These are phyloP conservation scores for Lachancea waltii DNA, from an alignment of 805 yeast genomes.

Conservation along the genomic window DNA sequence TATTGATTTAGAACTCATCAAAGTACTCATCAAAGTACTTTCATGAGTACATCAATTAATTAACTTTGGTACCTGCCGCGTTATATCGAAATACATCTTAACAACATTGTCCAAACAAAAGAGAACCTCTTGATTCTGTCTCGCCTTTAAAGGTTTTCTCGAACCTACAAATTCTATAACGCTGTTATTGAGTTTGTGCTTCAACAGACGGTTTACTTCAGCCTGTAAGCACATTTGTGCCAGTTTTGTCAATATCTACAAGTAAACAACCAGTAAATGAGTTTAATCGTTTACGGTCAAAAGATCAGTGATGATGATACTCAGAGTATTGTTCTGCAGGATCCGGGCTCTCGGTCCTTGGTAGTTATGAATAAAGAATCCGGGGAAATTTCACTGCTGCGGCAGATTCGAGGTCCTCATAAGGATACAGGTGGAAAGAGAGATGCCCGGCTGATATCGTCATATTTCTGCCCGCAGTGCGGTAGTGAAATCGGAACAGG, in stretches of 20 bases:
- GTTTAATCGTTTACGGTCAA: slow-evolving; percentile 6
- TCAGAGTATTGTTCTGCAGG: slow-evolving; percentile 21
- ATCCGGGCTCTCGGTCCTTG: slow-evolving; percentile 26
- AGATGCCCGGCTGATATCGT: slow-evolving; percentile 15
- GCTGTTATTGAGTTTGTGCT: too few species aligned
- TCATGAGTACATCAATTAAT: too few species aligned
- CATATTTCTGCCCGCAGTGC: slow-evolving; percentile 28
- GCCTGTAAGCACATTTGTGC: neutral
- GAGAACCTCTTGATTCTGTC: too few species aligned
- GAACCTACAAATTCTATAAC: too few species aligned
- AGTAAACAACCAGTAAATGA: neutral
- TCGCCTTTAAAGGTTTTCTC: too few species aligned
- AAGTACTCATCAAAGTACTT: too few species aligned
- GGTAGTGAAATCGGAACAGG: slow-evolving; percentile 22
- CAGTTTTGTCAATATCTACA: neutral
- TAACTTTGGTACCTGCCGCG: too few species aligned
- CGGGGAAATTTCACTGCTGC: slow-evolving; percentile 23
- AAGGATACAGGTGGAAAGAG: neutral
- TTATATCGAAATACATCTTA: too few species aligned
- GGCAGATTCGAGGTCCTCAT: slow-evolving; percentile 9
- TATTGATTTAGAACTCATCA: too few species aligned
- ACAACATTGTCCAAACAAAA: too few species aligned
- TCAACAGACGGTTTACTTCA: too few species aligned
- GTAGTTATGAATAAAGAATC: slow-evolving; percentile 25
- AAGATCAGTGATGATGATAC: slow-evolving; percentile 1